Evolutionary conservation across 139 green algal species (phyloP).

Genomic region (Coelastrella sp.): DNA sequence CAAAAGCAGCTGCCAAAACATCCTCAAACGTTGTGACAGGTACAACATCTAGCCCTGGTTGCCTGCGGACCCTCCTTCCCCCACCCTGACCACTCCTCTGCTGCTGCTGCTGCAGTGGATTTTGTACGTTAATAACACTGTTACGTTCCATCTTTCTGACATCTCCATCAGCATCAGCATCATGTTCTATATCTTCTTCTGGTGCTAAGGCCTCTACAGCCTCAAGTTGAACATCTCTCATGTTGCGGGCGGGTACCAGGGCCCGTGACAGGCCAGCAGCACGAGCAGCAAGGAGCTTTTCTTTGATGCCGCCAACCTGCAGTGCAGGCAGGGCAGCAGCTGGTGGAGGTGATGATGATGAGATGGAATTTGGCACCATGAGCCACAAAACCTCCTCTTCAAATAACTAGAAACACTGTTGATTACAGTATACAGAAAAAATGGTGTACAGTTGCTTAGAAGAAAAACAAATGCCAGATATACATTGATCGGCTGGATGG

Average conservation of each 20-base stretch:
- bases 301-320: conserved; percentile 54
- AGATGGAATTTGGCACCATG: neutral
- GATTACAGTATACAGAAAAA: too few relatives aligned
- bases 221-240: conserved; percentile 63
- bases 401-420: too few relatives aligned
- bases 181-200: neutral
- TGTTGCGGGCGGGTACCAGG: conserved; percentile 65
- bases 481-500: too few relatives aligned
- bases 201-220: conserved; percentile 43
- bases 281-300: conserved; percentile 61
- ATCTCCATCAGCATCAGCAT: neutral
- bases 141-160: neutral
- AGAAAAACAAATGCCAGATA: too few relatives aligned
- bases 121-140: conserved; percentile 7
- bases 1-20: conserved; percentile 68
- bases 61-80: neutral
- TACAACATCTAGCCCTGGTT: conserved; percentile 52
- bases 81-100: neutral
- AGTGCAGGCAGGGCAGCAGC: neutral
- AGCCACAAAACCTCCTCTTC: neutral
- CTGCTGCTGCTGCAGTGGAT: conserved; percentile 13
- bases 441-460: too few relatives aligned
- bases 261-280: conserved; percentile 67
- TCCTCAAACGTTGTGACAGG: conserved; percentile 52
- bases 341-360: neutral